Evolutionary conservation across 2,329 filamentous ascomycete genomes (phyloP).

Genomic region (Ustilaginoidea virens): DNA sequence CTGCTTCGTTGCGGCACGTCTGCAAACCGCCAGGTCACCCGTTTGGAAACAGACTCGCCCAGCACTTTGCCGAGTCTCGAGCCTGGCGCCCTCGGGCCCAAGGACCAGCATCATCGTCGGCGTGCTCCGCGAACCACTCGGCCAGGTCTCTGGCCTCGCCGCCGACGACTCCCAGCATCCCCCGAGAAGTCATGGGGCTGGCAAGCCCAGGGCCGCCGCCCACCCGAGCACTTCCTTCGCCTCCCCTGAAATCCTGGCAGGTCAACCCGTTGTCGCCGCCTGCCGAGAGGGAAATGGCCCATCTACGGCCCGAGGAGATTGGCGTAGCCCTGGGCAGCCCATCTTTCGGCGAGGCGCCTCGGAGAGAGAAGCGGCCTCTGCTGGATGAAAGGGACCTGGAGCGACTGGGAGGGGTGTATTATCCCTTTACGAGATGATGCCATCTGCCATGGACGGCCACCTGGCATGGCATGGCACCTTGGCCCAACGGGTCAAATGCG

Average conservation of each 20-base stretch:
- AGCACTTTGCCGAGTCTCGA: too few species aligned
- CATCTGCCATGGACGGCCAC: background rate
- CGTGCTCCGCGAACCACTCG: background rate
- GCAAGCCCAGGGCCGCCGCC: conserved; percentile 28
- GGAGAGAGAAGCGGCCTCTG: conserved; percentile 7
- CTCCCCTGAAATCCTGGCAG: conserved; percentile 9
- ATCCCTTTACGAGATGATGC: conserved; percentile 2
- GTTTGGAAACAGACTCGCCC: background rate
- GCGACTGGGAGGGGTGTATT: conserved; percentile 5
- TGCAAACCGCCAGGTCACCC: conserved; percentile 1
- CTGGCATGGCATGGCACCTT: too few species aligned
- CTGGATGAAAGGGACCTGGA: conserved; percentile 10
- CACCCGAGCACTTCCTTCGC: conserved; percentile 23
- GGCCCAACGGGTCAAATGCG: too few species aligned
- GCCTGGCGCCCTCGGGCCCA: too few species aligned
- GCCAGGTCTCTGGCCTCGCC: background rate
- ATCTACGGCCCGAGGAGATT: conserved; percentile 1
- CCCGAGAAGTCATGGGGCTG: conserved; percentile 8
- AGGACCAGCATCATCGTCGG: background rate
- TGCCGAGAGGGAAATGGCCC: background rate
- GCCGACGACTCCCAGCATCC: conserved; percentile 3
- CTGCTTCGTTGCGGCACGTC: too few species aligned
- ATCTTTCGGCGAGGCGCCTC: background rate
- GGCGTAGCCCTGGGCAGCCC: conserved; percentile 4
- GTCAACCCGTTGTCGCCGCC: conserved; percentile 2